Evolutionary conservation across 768 basidiomycete species (phyloP).

Genomic region (Daedaleopsis nitida): DNA sequence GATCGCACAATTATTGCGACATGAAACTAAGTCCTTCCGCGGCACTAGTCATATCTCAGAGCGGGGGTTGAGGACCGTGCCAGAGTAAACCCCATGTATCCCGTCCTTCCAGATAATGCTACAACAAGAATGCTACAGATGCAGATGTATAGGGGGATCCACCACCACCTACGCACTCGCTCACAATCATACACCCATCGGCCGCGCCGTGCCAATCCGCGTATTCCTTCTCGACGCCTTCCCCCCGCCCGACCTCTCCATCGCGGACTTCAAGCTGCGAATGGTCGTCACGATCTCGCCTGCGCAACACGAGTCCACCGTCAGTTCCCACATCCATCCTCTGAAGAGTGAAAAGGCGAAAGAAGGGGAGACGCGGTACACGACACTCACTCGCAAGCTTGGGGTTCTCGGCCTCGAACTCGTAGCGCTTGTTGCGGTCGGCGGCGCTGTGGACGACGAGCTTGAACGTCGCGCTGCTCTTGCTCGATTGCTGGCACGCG

Average conservation of each 20-base stretch:
- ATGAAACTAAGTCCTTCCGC: too few species aligned
- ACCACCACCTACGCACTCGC: too few species aligned
- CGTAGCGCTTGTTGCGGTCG: conserved; percentile 85
- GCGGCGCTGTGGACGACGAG: conserved; percentile 75
- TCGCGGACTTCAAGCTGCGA: conserved; percentile 58
- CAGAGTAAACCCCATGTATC: too few species aligned
- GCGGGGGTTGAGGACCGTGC: too few species aligned
- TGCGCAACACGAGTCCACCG: conserved; percentile 25
- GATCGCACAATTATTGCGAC: too few species aligned
- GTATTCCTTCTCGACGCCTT: conserved; percentile 63
- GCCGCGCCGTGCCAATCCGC: conserved; percentile 12
- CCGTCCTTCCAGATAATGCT: neutral
- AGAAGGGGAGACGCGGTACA: neutral
- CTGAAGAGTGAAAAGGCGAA: neutral
- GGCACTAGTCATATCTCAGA: too few species aligned
- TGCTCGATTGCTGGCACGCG: conserved; percentile 80
- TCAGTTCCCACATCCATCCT: too few species aligned
- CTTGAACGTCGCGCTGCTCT: conserved; percentile 84
- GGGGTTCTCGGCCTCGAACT: conserved; percentile 92
- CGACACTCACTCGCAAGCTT: conserved; percentile 68
- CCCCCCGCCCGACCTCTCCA: conserved; percentile 67
- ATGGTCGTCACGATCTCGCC: conserved; percentile 81
- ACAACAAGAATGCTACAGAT: neutral
- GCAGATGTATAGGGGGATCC: neutral
- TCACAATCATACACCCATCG: conserved; percentile 14